These are phyloP conservation scores for Boletus patriciae DNA, from an alignment of 768 basidiomycete genomes.

Conservation along the genomic window DNA sequence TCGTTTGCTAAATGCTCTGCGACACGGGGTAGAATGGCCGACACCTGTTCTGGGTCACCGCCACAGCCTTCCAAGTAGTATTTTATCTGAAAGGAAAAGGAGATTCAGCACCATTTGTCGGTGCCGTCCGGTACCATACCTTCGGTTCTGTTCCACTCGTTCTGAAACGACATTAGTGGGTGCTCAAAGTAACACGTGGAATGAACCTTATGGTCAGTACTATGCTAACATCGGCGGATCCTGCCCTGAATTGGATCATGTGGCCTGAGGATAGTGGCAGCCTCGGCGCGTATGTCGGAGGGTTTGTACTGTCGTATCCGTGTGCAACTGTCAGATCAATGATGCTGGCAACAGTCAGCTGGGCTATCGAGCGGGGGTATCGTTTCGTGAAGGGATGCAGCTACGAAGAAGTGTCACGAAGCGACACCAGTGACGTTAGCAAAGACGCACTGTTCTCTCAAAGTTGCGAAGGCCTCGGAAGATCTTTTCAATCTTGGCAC, in stretches of 20 bases:
- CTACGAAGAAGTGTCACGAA: conserved; percentile 12
- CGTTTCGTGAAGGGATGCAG: conserved; percentile 27
- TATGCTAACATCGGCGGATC: conserved; percentile 45
- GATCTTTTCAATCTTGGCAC: conserved; percentile 63
- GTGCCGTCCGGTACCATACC: conserved; percentile 38
- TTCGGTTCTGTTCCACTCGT: conserved; percentile 93
- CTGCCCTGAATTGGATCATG: conserved; percentile 79
- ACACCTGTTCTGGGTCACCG: conserved; percentile 46
- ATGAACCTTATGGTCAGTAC: conserved; percentile 69
- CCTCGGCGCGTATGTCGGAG: conserved; percentile 59
- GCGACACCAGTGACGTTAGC: neutral
- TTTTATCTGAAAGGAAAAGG: conserved; percentile 58
- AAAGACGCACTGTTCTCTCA: conserved; percentile 37
- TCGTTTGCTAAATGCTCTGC: conserved; percentile 57
- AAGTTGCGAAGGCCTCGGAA: conserved; percentile 67
- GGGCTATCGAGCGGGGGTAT: conserved; percentile 65
- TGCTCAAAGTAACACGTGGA: neutral
- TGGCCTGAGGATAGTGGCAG: conserved; percentile 76
- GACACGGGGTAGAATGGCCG: conserved; percentile 50
- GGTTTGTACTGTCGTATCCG: conserved; percentile 75
- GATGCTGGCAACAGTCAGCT: conserved; percentile 58
- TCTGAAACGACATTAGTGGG: conserved; percentile 35
- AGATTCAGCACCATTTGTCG: neutral
- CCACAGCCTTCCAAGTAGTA: conserved; percentile 86
- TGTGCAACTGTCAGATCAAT: conserved; percentile 64